phyloP scores from a whole-genome alignment of 2,329 filamentous ascomycete genomes.

The Pyrenochaeta sp. region DNA sequence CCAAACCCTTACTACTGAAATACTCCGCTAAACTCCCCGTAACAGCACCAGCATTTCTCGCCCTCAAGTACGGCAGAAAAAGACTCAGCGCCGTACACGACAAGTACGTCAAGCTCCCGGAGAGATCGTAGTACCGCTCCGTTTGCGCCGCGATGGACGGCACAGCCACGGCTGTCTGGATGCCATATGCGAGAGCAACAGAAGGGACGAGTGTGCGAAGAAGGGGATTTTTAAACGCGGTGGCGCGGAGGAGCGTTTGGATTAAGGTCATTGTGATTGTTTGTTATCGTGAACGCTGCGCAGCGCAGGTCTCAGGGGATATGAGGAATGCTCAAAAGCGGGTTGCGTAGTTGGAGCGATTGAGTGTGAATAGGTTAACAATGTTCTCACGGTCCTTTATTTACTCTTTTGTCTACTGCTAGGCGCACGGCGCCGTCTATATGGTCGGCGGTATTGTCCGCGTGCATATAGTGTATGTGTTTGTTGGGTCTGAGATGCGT shows the following conservation, averaged over 20 bases:
- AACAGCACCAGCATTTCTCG: constrained; percentile 58
- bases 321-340: too few species aligned
- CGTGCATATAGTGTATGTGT: constrained; percentile 8
- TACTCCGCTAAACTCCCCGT: constrained; percentile 48
- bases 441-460: constrained; percentile 4
- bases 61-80: constrained; percentile 67
- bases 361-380: too few species aligned
- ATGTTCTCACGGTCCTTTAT: constrained; percentile 5
- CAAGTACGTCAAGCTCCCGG: constrained; percentile 72
- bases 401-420: not conserved
- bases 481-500: constrained; percentile 18
- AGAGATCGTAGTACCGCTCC: constrained; percentile 74
- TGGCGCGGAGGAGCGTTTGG: constrained; percentile 64
- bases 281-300: not conserved
- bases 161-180: constrained; percentile 69
- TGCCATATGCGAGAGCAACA: constrained; percentile 68
- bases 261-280: constrained; percentile 45
- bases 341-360: too few species aligned
- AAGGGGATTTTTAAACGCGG: constrained; percentile 69
- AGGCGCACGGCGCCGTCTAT: not conserved
- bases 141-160: constrained; percentile 68
- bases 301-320: too few species aligned
- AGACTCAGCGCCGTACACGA: constrained; percentile 70
- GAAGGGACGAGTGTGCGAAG: constrained; percentile 69
- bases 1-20: constrained; percentile 33